Conservation (phyloP, 495 filamentous ascomycete species). For the Friedmanniomyces simplex region DNA sequence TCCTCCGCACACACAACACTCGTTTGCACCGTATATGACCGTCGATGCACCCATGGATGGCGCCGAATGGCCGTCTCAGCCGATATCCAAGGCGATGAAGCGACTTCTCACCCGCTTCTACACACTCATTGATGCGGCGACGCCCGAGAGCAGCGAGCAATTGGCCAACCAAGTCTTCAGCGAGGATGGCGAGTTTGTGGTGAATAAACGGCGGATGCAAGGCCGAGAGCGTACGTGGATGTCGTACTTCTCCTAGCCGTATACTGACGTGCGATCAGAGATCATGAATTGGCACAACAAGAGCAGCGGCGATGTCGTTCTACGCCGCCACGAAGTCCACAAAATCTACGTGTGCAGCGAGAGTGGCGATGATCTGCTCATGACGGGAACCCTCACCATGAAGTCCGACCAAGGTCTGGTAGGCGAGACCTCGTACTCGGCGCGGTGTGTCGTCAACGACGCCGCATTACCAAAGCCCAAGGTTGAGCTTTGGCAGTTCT, state of each 20-base stretch:
- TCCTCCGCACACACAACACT: background rate
- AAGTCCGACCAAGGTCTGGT: background rate
- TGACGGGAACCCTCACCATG: conserved; percentile 6
- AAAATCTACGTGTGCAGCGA: conserved; percentile 7
- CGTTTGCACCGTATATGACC: background rate
- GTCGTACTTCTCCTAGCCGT: background rate
- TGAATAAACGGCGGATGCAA: conserved; percentile 3
- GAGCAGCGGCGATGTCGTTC: background rate
- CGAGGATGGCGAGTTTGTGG: background rate
- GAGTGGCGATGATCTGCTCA: conserved; percentile 1
- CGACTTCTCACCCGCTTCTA: conserved; percentile 1
- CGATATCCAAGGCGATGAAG: conserved; percentile 2
- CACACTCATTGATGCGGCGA: background rate
- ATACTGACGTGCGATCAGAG: background rate
- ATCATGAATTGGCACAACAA: background rate
- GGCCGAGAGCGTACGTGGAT: background rate
- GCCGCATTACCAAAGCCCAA: background rate
- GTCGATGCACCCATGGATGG: conserved; percentile 1
- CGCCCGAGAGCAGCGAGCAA: background rate
- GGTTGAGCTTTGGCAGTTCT: conserved; percentile 4
- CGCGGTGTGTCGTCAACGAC: conserved; percentile 6
- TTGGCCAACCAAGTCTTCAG: conserved; percentile 1
- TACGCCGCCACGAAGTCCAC: background rate
- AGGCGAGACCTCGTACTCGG: background rate
- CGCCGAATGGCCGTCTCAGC: conserved; percentile 7